These are phyloP conservation scores for Trifolium repens DNA, from an alignment of 306 rosid genomes.

Conservation along the genomic window DNA sequence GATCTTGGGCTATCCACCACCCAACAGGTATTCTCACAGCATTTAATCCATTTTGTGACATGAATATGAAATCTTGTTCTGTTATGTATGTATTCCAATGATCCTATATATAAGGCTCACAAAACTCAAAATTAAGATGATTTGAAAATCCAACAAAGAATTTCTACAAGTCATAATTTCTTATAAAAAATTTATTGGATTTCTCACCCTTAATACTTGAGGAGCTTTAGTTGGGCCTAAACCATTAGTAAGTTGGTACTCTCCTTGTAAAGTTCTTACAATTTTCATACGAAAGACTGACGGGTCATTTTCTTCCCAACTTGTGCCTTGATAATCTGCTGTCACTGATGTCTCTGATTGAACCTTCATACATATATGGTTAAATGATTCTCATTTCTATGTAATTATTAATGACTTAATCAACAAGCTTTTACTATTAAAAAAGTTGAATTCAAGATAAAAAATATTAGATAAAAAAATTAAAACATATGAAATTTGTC, in stretches of 20 bases:
- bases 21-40: slow-evolving; percentile 74
- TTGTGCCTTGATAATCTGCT: slow-evolving; percentile 55
- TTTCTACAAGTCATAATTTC: background rate
- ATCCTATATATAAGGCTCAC: slow-evolving; percentile 35
- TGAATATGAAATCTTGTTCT: slow-evolving; percentile 64
- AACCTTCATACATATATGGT: slow-evolving; percentile 43
- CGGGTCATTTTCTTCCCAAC: slow-evolving; percentile 61
- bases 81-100: slow-evolving; percentile 64
- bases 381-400: background rate
- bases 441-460: background rate
- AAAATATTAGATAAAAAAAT: background rate
- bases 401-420: background rate
- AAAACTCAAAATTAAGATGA: background rate
- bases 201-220: slow-evolving; percentile 49
- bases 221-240: slow-evolving; percentile 61
- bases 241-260: slow-evolving; percentile 54
- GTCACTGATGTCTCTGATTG: slow-evolving; percentile 47
- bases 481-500: background rate
- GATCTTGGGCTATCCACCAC: slow-evolving; percentile 71
- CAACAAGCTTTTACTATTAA: background rate
- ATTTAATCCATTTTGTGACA: slow-evolving; percentile 58
- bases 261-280: slow-evolving; percentile 46
- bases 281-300: slow-evolving; percentile 51
- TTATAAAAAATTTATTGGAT: background rate
- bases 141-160: background rate